These are phyloP conservation scores for Umbelopsis sp. DNA, from an alignment of 192 early-diverging fungal genomes.

Conservation along the genomic window DNA sequence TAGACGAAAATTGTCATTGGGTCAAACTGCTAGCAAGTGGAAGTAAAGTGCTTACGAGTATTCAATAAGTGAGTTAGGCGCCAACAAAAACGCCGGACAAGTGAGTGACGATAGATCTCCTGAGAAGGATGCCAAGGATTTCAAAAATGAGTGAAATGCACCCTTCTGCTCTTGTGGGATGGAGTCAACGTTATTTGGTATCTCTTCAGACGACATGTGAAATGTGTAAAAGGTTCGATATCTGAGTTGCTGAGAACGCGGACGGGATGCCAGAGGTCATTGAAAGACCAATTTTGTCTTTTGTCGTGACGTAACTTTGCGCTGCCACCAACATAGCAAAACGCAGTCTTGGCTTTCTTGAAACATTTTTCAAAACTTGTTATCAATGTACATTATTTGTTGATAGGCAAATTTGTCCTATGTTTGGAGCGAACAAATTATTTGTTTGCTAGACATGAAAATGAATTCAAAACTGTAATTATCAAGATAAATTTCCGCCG, in stretches of 20 bases:
- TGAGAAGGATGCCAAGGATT: conserved; percentile 70
- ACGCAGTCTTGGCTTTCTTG: too few species aligned
- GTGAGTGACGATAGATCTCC: conserved; percentile 77
- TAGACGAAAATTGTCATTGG: neutral
- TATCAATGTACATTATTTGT: too few species aligned
- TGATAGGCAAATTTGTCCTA: too few species aligned
- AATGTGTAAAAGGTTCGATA: neutral
- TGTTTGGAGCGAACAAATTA: too few species aligned
- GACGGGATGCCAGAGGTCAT: neutral
- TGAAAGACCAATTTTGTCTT: neutral
- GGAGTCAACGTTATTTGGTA: conserved; percentile 33
- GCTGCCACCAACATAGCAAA: neutral
- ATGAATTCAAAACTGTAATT: too few species aligned
- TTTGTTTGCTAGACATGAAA: too few species aligned
- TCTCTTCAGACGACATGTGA: conserved; percentile 15
- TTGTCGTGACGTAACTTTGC: conserved; percentile 1
- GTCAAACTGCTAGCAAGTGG: neutral
- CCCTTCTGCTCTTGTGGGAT: conserved; percentile 62
- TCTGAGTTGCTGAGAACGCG: conserved; percentile 3
- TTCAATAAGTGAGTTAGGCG: conserved; percentile 73
- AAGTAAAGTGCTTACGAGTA: conserved; percentile 53
- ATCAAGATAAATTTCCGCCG: too few species aligned
- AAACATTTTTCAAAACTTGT: too few species aligned
- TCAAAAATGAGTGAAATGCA: conserved; percentile 64
- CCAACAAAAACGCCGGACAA: conserved; percentile 74